Base-by-base conservation (phyloP, 768 basidiomycete genomes). In the Lepiota brunneoincarnata region DNA sequence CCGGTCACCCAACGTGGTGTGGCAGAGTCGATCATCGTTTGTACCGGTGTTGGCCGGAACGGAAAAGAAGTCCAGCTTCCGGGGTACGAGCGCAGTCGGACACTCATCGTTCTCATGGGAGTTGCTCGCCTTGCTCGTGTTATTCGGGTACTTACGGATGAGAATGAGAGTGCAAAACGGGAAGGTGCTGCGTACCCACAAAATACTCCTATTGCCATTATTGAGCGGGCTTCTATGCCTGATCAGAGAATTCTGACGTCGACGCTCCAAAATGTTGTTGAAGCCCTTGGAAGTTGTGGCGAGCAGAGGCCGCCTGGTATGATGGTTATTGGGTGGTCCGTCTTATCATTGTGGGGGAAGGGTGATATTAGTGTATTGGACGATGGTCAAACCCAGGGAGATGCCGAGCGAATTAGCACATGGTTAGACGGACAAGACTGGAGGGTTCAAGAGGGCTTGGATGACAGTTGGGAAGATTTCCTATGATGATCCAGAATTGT, bases 1-100 rank as follows among this genome's bases (percentile, higher is more conserved):
- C 93, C 97, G 0, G 87, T 98, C 37, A 98, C 96, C 0, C 96
- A 98, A 65, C 85, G 97, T 1, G 97, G 97, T 3, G 94, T 93
- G 2, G 88, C 95, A 0, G 93, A 98, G 60, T 84, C 83, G 0
- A 81, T 99, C 62, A 75, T 89, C 52, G 84, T 98, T 3, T 97
- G 94, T 68, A 98, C 97, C 0, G 96, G 95, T 2, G 95, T 98
- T 0, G 96, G 95, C 0, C 75, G 93, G 38, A 76, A 83, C 28
- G 97, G 97, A 0, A 88, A 87, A 61, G 80, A 80, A 9, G 91
- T 96, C 14, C 75, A 78, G 40, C 71, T 98, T n/a, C 96, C 95
- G 0, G 89, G 87, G 4, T 98, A 98, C 71, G 84, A 89, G 58
- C 81, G 94, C 7, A 73, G 76, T 1, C 76, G 91, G 52, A 95